Conservation (phyloP, 2,329 filamentous ascomycete species). For the Sclerotinia borealis region DNA sequence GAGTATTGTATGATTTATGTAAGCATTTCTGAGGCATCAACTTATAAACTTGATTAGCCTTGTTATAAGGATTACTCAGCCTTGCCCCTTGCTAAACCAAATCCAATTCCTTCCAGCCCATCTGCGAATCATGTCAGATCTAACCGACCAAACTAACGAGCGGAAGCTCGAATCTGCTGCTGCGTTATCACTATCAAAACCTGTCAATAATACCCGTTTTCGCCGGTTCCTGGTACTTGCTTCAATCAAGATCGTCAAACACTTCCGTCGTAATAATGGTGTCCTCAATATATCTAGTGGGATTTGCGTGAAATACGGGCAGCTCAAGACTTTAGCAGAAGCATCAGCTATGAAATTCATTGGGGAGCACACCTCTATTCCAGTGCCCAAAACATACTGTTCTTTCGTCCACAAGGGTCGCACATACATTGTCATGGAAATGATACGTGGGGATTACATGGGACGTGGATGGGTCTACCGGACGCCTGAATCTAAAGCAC, state of each 20-base stretch:
- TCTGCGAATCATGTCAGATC: background rate
- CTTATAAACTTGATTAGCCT: no score
- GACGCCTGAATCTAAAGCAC: constrained; percentile 30
- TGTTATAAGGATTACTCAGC: no score
- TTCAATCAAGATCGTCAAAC: background rate
- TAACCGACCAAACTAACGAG: background rate
- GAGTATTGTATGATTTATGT: no score
- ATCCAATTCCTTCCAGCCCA: no score
- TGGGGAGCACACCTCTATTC: constrained; percentile 33
- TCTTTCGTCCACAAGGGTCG: constrained; percentile 29
- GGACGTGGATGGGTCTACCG: constrained; percentile 9
- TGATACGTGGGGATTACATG: constrained; percentile 33
- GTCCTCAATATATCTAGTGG: background rate
- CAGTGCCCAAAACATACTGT: constrained; percentile 34
- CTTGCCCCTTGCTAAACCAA: no score
- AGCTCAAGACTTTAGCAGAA: constrained; percentile 29
- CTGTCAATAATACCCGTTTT: background rate
- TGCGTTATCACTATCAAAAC: background rate
- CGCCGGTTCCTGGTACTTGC: background rate
- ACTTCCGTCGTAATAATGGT: background rate
- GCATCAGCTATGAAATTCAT: constrained; percentile 34
- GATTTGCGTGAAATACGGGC: constrained; percentile 31
- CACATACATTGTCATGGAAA: constrained; percentile 37
- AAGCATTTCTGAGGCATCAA: no score
- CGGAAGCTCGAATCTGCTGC: background rate